Evolutionary conservation across 768 basidiomycete genomes (phyloP).

Genomic region (Podaxis rugospora): DNA sequence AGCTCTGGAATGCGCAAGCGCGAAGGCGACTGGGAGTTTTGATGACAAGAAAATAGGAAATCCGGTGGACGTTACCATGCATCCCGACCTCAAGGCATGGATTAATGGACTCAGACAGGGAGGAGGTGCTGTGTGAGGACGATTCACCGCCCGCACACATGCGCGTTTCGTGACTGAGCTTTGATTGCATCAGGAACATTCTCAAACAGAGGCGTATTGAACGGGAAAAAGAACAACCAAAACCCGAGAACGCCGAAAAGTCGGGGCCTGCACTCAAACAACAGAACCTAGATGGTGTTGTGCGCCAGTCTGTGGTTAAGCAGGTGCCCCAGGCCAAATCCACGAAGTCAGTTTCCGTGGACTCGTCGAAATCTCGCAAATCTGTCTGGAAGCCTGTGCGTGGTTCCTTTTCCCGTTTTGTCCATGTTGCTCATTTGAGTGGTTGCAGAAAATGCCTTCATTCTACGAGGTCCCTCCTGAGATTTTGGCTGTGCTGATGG

Average conservation of each 20-base stretch:
- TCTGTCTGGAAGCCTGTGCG: neutral
- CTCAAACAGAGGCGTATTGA: constrained; percentile 15
- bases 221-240: neutral
- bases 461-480: neutral
- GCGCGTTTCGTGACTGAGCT: neutral
- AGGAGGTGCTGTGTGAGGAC: constrained; percentile 59
- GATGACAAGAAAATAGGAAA: constrained; percentile 46
- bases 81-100: constrained; percentile 46
- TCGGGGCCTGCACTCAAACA: neutral
- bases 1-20: constrained; percentile 46
- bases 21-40: constrained; percentile 37
- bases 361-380: neutral
- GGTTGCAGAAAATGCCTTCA: neutral
- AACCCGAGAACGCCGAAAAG: neutral
- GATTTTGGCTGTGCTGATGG: neutral
- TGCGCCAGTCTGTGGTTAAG: neutral
- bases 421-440: neutral
- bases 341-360: neutral
- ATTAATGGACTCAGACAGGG: constrained; percentile 46
- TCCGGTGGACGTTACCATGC: constrained; percentile 41
- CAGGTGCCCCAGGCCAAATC: neutral
- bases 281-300: neutral
- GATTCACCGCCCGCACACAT: neutral
- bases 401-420: neutral
- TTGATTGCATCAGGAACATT: constrained; percentile 40